Base-by-base conservation (phyloP, 2,329 filamentous ascomycete genomes). In the Tolypocladium tropicale region DNA sequence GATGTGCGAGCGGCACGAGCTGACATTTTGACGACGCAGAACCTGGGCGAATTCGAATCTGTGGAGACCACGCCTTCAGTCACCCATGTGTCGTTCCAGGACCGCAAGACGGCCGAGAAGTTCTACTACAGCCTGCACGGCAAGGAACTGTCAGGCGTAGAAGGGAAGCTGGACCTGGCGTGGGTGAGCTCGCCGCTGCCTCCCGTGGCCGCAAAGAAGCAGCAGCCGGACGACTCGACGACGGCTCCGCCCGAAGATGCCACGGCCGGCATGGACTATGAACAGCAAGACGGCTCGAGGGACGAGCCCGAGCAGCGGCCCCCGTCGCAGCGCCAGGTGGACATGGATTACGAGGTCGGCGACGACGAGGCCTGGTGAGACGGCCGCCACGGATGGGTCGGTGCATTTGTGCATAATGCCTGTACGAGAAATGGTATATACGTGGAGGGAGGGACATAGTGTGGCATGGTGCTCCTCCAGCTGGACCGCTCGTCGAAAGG, bases 21-120 rank as follows among this genome's bases (percentile, higher is more conserved):
- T 53, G 25, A 56, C 39, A 11, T 6, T n/a, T n/a, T n/a, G n/a
- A n/a, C 1, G 5, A 25, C 23, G 25, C 55, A 85, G 83, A 80
- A 80, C 58, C 73, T 85, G 34, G 83, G 83, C 54, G 83, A 86
- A 57, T 85, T 84, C 61, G 78, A 79, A 37, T 78, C 79, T 33
- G 78, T 87, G 33, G 75, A 82, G 36, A 72, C 75, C 4, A 75
- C 73, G 3, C 68, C 76, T 0, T 59, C 69, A 1, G 67, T 70
- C 0, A 81, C 83, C 1, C 72, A 78, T 54, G 78, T 88, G 53
- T 80, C 79, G 6, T 88, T 88, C 67, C 83, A 81, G 56, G 83
- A 88, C 63, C 81, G 84, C 56, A 82, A 82, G 65, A 85, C 86
- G 16, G 89, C 87, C 4, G 89, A 93, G 67, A 84, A 79, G 60